Base-by-base conservation (phyloP, 768 basidiomycete genomes). In the Mycena belliarum region DNA sequence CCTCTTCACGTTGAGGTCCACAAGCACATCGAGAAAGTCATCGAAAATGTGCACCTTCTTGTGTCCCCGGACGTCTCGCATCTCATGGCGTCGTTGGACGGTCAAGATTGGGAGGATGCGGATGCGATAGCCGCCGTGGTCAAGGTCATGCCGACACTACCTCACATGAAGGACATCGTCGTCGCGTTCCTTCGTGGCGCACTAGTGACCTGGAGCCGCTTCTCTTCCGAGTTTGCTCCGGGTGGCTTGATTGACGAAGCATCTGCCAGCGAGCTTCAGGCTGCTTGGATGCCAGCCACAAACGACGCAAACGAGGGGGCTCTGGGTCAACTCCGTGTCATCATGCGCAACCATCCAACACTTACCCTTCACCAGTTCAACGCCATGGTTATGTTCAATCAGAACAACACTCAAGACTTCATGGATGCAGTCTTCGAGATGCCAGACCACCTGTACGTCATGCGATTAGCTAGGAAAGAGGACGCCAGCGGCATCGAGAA, bases 301-400 rank as follows among this genome's bases (percentile, higher is more conserved):
- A 75, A 73, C 58, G 69, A 73, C 56, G 59, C 54, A 0, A 72
- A 72, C 57, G 72, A 75, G 63, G 68, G 72, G 9, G 57, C 57
- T 4, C 58, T 73, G 16, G 68, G 72, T 4, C 29, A 48, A 4
- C 66, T 63, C 43, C 63, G 67, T 20, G 60, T 68, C 5, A 46
- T 18, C n/a, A 32, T 52, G 42, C 28, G 29, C 2, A n/a, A 25
- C 16, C 23, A 23, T 25, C 42, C 51, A 8, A 35, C 42, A 44
- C 42, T 52, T 14, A 52, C 42, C 2, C 16, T 52, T 2, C 51
- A 52, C 25, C 51, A 52, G 25, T 52, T 33, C 32, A 52, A 52
- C 6, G 51, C 32, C 2, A n/a, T 25, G 20, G 51, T 29, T 21
- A 52, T 52, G 51, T 52, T 18, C 33, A 18, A 28, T 10, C 42